Percentiles rank a stretch among this genome's conserved stretches.
These are phyloP conservation scores for Aurinia saxatilis DNA, from an alignment of 345 rosid species.

Conservation along the genomic window DNA sequence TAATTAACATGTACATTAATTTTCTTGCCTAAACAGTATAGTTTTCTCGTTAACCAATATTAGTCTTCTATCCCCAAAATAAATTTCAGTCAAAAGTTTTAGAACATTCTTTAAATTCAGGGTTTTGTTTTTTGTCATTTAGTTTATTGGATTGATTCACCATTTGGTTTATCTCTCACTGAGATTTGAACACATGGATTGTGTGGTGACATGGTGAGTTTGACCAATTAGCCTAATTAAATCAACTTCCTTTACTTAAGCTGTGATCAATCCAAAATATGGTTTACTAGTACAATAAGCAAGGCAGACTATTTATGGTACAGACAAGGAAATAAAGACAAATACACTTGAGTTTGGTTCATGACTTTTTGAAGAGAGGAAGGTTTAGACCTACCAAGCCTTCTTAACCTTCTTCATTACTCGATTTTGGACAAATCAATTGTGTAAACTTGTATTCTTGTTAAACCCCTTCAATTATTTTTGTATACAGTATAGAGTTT, in stretches of 20 bases:
- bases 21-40: slow-evolving; percentile 20
- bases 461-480: neutral
- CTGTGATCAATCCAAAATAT: neutral
- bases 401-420: no score
- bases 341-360: neutral
- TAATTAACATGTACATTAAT: neutral
- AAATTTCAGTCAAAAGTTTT: neutral
- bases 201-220: neutral
- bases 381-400: neutral
- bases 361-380: neutral
- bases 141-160: neutral
- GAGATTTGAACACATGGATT: neutral
- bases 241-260: slow-evolving; percentile 1
- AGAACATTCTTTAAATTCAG: neutral
- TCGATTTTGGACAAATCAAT: no score
- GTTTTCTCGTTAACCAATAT: slow-evolving; percentile 18
- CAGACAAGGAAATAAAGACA: slow-evolving; percentile 15
- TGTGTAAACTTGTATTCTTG: neutral
- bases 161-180: no score
- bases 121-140: neutral
- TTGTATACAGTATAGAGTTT: no score
- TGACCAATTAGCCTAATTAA: neutral
- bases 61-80: neutral
- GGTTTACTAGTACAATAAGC: neutral
- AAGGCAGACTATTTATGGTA: neutral